These are phyloP conservation scores for Globisporangium lucens DNA, from an alignment of 352 stramenopile genomes.

Conservation along the genomic window DNA sequence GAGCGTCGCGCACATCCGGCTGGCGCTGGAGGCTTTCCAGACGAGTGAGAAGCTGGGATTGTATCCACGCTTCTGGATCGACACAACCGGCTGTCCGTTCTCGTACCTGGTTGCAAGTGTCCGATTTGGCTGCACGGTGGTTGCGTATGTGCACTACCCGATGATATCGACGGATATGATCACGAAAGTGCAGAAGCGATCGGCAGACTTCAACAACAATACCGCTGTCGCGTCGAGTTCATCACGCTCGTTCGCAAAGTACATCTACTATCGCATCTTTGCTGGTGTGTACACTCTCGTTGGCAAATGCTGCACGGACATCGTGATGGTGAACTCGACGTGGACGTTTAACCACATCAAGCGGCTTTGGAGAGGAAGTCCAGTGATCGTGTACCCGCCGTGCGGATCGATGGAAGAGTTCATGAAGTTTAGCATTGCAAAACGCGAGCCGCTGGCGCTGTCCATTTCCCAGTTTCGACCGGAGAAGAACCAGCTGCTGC, in stretches of 20 bases:
- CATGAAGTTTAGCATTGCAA: constrained; percentile 47
- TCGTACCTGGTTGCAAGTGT: constrained; percentile 92
- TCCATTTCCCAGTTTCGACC: constrained; percentile 98
- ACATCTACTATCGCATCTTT: constrained; percentile 96
- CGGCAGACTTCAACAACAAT: constrained; percentile 94
- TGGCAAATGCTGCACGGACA: constrained; percentile 77
- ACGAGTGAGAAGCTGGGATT: constrained; percentile 37
- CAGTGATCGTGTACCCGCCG: constrained; percentile 93
- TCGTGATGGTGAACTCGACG: constrained; percentile 98
- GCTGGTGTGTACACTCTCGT: constrained; percentile 88
- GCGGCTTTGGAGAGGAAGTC: constrained; percentile 85
- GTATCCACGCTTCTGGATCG: constrained; percentile 92
- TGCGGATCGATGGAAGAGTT: constrained; percentile 90
- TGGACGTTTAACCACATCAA: constrained; percentile 97
- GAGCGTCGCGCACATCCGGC: constrained; percentile 91
- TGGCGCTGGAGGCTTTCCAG: constrained; percentile 88
- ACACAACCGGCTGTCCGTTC: constrained; percentile 98
- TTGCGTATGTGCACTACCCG: constrained; percentile 99
- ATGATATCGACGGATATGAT: constrained; percentile 99
- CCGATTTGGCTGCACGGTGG: constrained; percentile 82
- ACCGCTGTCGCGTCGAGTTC: constrained; percentile 72
- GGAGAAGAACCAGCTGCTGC: constrained; percentile 98
- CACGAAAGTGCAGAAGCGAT: constrained; percentile 86
- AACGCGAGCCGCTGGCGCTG: constrained; percentile 82
- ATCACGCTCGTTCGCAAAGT: constrained; percentile 89